A percentile compares a stretch with the other conserved stretches of the same genome.
Evolutionary conservation across 192 early-diverging fungal species (phyloP).

Genomic region (Linnemannia exigua): DNA sequence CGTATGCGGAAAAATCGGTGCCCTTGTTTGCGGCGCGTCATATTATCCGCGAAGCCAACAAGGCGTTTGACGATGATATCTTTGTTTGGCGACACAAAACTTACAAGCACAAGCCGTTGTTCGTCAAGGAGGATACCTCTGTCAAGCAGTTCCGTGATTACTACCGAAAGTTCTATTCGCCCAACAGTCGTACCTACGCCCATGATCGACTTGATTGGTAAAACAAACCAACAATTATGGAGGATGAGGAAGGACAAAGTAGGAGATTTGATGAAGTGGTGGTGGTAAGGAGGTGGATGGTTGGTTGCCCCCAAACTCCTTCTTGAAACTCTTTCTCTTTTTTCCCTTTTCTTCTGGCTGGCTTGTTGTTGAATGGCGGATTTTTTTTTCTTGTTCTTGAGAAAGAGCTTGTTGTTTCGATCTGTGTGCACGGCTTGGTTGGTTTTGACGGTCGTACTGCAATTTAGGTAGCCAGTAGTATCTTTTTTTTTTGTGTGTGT

Average conservation of each 20-base stretch:
- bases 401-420: not conserved
- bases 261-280: not conserved
- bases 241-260: not conserved
- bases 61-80: constrained; percentile 55
- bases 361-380: no score
- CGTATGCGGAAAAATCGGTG: constrained; percentile 46
- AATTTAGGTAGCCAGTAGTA: not conserved
- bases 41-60: constrained; percentile 51
- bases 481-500: not conserved
- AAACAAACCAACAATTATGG: no score
- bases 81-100: constrained; percentile 59
- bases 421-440: not conserved
- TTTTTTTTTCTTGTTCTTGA: no score
- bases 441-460: not conserved
- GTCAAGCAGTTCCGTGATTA: constrained; percentile 57
- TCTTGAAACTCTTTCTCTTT: no score
- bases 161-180: constrained; percentile 56
- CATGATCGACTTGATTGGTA: constrained; percentile 52
- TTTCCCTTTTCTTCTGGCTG: no score
- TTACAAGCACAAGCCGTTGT: constrained; percentile 35
- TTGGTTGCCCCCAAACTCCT: no score
- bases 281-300: not conserved
- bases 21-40: constrained; percentile 36
- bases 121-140: constrained; percentile 50
- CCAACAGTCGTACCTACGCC: constrained; percentile 54